Conservation (phyloP, 768 basidiomycete genomes). For the Agaricus sinodeliciosus region DNA sequence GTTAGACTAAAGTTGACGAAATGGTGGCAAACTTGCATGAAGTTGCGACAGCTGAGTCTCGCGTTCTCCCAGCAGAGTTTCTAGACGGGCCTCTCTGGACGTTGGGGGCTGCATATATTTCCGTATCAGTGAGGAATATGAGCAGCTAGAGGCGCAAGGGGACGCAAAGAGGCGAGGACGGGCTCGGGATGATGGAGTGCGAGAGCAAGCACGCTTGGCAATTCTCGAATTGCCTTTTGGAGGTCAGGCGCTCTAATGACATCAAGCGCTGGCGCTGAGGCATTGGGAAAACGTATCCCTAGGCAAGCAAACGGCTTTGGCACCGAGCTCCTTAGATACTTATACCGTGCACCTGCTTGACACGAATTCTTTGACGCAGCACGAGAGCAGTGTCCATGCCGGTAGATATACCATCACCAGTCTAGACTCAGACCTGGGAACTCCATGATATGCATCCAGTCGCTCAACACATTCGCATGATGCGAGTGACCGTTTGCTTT, state of each 20-base stretch:
- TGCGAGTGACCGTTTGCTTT: too few relatives aligned
- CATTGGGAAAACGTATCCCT: too few relatives aligned
- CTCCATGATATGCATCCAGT: too few relatives aligned
- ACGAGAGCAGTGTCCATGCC: too few relatives aligned
- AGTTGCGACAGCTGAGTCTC: conserved; percentile 69
- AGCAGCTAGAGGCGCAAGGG: conserved; percentile 7
- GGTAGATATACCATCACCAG: not conserved
- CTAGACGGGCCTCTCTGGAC: conserved; percentile 74
- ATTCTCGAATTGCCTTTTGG: conserved; percentile 13
- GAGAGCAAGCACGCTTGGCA: conserved; percentile 9
- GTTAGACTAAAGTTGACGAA: conserved; percentile 1
- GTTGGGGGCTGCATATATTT: conserved; percentile 62
- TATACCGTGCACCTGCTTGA: too few relatives aligned
- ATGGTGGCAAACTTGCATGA: conserved; percentile 42
- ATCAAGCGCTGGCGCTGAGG: conserved; percentile 5
- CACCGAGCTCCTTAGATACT: too few relatives aligned
- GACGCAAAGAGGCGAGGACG: not conserved
- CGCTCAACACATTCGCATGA: too few relatives aligned
- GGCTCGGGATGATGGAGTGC: conserved; percentile 11
- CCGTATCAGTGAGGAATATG: conserved; percentile 9
- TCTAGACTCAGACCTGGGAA: not conserved
- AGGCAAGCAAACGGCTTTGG: too few relatives aligned
- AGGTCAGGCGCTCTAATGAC: conserved; percentile 1
- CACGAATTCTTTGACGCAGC: too few relatives aligned
- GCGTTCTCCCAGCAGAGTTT: conserved; percentile 67